A percentile compares a stretch with the other conserved stretches of the same genome.
Conservation (phyloP, 768 basidiomycete genomes). For the Galerina sulciceps region DNA sequence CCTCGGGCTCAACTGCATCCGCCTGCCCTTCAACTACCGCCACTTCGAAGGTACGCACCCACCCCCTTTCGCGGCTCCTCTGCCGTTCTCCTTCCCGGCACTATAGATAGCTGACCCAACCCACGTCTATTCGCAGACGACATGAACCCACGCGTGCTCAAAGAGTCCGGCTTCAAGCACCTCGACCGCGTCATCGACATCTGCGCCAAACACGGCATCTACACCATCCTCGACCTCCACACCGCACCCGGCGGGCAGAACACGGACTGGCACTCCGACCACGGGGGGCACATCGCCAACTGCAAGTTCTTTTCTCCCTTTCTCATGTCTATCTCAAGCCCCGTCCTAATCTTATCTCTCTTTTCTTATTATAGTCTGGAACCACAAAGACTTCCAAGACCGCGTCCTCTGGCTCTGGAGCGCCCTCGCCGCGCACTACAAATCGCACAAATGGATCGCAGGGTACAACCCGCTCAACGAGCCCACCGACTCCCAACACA, state of each 20-base stretch:
- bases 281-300: constrained; percentile 57
- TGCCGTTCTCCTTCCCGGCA: not conserved
- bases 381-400: constrained; percentile 86
- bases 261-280: constrained; percentile 80
- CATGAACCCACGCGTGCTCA: constrained; percentile 78
- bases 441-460: constrained; percentile 79
- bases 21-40: constrained; percentile 73
- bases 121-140: constrained; percentile 61
- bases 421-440: constrained; percentile 76
- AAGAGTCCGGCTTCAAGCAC: constrained; percentile 77
- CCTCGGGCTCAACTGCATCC: constrained; percentile 79
- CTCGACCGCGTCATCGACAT: constrained; percentile 76
- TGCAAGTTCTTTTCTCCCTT: no score
- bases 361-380: constrained; percentile 60
- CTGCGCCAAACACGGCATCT: constrained; percentile 74
- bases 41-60: constrained; percentile 63
- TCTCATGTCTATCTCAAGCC: no score
- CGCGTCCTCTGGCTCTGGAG: constrained; percentile 79
- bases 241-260: constrained; percentile 77
- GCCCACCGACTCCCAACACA: constrained; percentile 74
- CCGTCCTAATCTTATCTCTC: no score
- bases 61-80: not conserved
- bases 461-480: constrained; percentile 90
- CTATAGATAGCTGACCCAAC: not conserved
- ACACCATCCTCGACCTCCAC: constrained; percentile 83